phyloP scores from a whole-genome alignment of 345 rosid species.

The Excoecaria agallocha region DNA sequence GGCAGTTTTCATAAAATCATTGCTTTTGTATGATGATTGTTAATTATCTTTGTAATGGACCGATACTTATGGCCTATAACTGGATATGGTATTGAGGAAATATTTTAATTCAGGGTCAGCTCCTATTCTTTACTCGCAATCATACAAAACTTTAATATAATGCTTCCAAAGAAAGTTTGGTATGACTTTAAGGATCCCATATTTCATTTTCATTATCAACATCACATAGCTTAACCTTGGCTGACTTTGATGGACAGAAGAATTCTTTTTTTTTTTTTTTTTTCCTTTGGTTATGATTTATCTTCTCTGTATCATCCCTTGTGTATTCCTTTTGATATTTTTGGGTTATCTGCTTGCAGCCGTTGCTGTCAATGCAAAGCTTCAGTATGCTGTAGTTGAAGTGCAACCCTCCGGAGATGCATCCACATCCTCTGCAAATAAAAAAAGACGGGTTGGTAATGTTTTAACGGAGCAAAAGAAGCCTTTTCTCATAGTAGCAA shows the following conservation, averaged over 20 bases:
- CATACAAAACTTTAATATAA: not conserved
- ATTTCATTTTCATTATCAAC: not conserved
- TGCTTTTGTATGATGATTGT: not conserved
- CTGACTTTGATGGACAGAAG: not conserved
- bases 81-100: not conserved
- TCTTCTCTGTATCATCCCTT: not conserved
- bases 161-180: not conserved
- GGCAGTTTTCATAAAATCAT: not conserved
- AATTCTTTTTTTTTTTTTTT: not conserved
- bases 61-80: not conserved
- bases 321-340: slow-evolving; percentile 4
- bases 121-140: not conserved
- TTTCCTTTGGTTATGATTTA: not conserved
- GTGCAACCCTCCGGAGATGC: slow-evolving; percentile 49
- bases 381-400: slow-evolving; percentile 84
- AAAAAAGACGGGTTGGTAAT: slow-evolving; percentile 56
- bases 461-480: slow-evolving; percentile 60
- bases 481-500: slow-evolving; percentile 65
- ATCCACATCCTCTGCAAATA: slow-evolving; percentile 38
- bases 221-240: not conserved
- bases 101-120: not conserved
- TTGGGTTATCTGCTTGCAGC: slow-evolving; percentile 43
- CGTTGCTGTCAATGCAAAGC: slow-evolving; percentile 89
- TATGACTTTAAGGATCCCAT: not conserved
- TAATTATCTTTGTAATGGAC: not conserved